These are phyloP conservation scores for Terfezia claveryi DNA, from an alignment of 495 filamentous ascomycete genomes.

Conservation along the genomic window DNA sequence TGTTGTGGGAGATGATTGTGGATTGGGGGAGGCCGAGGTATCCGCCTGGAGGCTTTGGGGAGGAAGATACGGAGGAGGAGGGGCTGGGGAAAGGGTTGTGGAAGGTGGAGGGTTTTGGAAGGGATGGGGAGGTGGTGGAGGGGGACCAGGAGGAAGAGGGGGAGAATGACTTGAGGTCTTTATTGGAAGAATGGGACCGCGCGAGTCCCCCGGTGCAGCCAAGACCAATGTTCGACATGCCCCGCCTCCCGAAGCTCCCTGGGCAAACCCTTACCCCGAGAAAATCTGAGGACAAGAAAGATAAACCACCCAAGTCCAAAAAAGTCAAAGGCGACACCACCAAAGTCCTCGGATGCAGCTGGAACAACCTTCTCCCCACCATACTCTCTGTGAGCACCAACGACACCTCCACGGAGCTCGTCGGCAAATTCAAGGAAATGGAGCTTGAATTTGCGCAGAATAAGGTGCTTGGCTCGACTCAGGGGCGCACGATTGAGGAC, in stretches of 20 bases:
- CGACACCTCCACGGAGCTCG: conserved; percentile 37
- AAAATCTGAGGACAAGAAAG: conserved; percentile 36
- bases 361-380: neutral
- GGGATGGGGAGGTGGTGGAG: neutral
- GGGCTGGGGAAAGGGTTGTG: conserved; percentile 23
- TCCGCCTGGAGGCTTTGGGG: neutral
- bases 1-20: conserved; percentile 71
- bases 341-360: neutral
- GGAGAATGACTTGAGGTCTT: conserved; percentile 37
- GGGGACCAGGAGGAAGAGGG: conserved; percentile 28
- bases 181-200: conserved; percentile 70
- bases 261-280: conserved; percentile 26
- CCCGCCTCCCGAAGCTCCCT: conserved; percentile 36
- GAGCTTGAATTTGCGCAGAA: conserved; percentile 52
- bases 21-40: conserved; percentile 35
- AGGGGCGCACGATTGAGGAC: conserved; percentile 33
- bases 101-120: conserved; percentile 28
- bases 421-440: conserved; percentile 61
- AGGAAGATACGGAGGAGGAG: conserved; percentile 16
- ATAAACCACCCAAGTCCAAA: conserved; percentile 42
- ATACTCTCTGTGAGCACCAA: neutral
- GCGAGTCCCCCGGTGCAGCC: conserved; percentile 73
- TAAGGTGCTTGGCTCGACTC: conserved; percentile 19
- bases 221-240: conserved; percentile 77
- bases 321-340: conserved; percentile 37